Percentiles rank a stretch among this genome's conserved stretches.
phyloP scores from a whole-genome alignment of 768 basidiomycete species.

The Amanita exitialis region DNA sequence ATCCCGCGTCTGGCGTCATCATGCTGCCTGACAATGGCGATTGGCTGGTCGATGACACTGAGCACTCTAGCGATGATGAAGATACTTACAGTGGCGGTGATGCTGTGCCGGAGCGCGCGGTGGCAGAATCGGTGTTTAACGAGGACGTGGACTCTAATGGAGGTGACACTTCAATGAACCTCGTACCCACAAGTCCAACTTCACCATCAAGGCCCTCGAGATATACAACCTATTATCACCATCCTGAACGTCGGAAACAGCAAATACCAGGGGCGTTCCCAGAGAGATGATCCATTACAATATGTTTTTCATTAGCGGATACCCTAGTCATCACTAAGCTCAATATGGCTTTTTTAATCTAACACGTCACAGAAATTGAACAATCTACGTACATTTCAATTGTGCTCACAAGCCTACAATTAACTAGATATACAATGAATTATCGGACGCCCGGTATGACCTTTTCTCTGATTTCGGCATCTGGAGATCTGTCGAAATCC shows the following conservation, averaged over 20 bases:
- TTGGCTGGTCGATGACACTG: slow-evolving; percentile 46
- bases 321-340: neutral
- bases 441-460: slow-evolving; percentile 31
- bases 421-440: slow-evolving; percentile 39
- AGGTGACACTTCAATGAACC: slow-evolving; percentile 1
- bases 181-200: slow-evolving; percentile 12
- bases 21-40: slow-evolving; percentile 70
- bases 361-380: neutral
- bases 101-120: slow-evolving; percentile 16
- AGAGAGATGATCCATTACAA: slow-evolving; percentile 7
- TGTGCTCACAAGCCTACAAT: neutral
- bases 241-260: slow-evolving; percentile 62
- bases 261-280: slow-evolving; percentile 56
- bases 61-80: slow-evolving; percentile 36
- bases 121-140: slow-evolving; percentile 19
- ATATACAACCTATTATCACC: slow-evolving; percentile 79
- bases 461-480: slow-evolving; percentile 7
- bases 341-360: neutral
- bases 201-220: slow-evolving; percentile 40
- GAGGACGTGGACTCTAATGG: slow-evolving; percentile 8
- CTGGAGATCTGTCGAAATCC: slow-evolving; percentile 8
- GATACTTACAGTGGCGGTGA: slow-evolving; percentile 29
- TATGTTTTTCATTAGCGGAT: neutral
- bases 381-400: neutral
- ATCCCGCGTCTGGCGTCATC: slow-evolving; percentile 82